Evolutionary conservation across 108 stramenopile genomes (phyloP), one percentile per base, ranked within the genome.

Genomic region (Nannochloropsis granulata): DNA sequence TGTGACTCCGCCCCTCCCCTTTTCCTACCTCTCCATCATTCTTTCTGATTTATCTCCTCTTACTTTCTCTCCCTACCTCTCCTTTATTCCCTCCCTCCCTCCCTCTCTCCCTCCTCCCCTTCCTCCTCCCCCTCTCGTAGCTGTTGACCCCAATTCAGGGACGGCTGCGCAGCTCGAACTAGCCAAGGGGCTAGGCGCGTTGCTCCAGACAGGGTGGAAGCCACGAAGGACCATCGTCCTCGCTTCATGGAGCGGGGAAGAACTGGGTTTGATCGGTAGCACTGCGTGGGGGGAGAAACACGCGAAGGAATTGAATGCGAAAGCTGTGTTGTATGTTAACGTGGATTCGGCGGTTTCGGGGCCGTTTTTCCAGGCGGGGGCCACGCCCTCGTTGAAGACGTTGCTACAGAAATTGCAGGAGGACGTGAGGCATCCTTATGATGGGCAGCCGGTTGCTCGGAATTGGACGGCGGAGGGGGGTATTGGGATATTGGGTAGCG

Each of bases 211-310:
- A 16, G 90, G 92, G 12, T 93, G 93, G 93, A 78, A 34, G 25
- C 93, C 92, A 0, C 80, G 45, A 10, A 92, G 92, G 12, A 86
- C 91, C n/a, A 91, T 93, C 45, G 81, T 90, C 44, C 83, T 93
- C n/a, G 82, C 85, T 24, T 91, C 90, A 14, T 93, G 93, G 93
- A 90, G 90, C 45, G 93, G 93, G 81, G 93, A 93, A 81, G 93
- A 93, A 85, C 90, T 90, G 83, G 92, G 92, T 24, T 82, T 93
- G 78, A 44, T 93, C 13, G 93, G 93, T 0, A 91, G 90, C n/a
- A 93, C 93, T n/a, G 93, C 91, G 14, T 93, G 91, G 91, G 92
- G 89, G 14, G 93, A 93, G 83, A 80, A 89, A 43, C 84, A 92
- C 56, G 80, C 85, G 0, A 83, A 88, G 71, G 85, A 44, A 0